These are phyloP conservation scores for Trichosporon sp. DNA, from an alignment of 1,284 basidiomycete species.

Conservation along the genomic window DNA sequence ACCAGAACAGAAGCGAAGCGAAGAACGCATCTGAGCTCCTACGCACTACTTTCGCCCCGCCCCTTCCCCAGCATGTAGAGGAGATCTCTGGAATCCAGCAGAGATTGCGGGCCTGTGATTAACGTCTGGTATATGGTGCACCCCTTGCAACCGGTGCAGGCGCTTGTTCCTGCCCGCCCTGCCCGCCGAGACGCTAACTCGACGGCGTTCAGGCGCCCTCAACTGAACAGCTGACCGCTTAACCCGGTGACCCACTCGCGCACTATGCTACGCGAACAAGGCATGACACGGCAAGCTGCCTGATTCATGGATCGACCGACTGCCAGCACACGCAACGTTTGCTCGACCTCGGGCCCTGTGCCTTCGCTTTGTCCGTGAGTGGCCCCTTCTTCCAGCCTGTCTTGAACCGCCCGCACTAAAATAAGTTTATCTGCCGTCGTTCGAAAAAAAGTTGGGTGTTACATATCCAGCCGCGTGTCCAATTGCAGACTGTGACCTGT, in stretches of 20 bases:
- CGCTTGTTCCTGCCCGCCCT: neutral
- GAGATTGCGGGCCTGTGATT: neutral
- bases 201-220: neutral
- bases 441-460: slow-evolving; percentile 17
- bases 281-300: neutral
- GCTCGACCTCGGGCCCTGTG: neutral
- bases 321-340: neutral
- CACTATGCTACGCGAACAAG: neutral
- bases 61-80: too few species aligned
- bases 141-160: neutral
- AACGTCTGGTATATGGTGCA: neutral
- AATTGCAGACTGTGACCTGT: neutral
- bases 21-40: neutral
- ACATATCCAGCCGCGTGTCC: neutral
- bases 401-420: slow-evolving; percentile 8
- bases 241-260: neutral
- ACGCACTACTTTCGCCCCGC: neutral
- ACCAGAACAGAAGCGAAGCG: slow-evolving; percentile 9
- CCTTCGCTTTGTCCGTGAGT: neutral
- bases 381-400: neutral
- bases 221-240: neutral
- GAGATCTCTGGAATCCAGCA: neutral
- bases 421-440: slow-evolving; percentile 11
- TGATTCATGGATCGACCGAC: neutral
- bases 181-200: neutral